Conservation (phyloP, 148 eudicot species). For the Persicaria maculosa region DNA sequence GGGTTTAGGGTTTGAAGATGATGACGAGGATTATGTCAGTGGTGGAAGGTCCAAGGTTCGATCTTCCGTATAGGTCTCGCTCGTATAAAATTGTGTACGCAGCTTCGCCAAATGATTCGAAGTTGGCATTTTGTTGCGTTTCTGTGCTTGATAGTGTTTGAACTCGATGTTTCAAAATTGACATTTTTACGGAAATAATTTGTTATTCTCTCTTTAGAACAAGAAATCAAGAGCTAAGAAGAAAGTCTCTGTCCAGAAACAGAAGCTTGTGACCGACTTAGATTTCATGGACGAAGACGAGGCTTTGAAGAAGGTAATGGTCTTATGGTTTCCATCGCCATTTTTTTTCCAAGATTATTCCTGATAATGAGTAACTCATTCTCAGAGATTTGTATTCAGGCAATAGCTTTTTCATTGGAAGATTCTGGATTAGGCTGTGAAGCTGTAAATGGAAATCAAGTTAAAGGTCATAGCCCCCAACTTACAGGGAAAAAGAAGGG, state of each 20-base stretch:
- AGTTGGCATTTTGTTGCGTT: no score
- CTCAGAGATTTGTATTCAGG: constrained; percentile 7
- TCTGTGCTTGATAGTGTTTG: no score
- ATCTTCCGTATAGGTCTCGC: constrained; percentile 28
- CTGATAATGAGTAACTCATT: neutral
- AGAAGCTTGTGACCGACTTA: constrained; percentile 27
- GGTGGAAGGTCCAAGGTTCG: constrained; percentile 20
- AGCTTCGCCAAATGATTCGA: neutral
- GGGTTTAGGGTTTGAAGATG: constrained; percentile 29
- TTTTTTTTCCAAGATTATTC: neutral
- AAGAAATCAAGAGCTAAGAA: constrained; percentile 31
- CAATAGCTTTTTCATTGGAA: constrained; percentile 20
- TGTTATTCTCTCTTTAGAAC: constrained; percentile 16
- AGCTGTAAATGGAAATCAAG: constrained; percentile 18
- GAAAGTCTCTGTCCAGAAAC: constrained; percentile 32
- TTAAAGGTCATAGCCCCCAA: constrained; percentile 22
- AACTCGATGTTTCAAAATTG: neutral
- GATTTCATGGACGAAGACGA: constrained; percentile 60
- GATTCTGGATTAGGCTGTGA: constrained; percentile 26
- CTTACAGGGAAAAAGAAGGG: constrained; percentile 42
- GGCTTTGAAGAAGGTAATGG: constrained; percentile 55
- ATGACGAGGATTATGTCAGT: constrained; percentile 16
- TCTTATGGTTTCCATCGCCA: neutral
- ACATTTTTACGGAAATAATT: neutral
- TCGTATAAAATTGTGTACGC: neutral